A percentile compares a stretch with the other conserved stretches of the same genome.
Evolutionary conservation across 202 grass and related monocot genomes (phyloP).

Genomic region (Thinopyrum obtusiflorum): DNA sequence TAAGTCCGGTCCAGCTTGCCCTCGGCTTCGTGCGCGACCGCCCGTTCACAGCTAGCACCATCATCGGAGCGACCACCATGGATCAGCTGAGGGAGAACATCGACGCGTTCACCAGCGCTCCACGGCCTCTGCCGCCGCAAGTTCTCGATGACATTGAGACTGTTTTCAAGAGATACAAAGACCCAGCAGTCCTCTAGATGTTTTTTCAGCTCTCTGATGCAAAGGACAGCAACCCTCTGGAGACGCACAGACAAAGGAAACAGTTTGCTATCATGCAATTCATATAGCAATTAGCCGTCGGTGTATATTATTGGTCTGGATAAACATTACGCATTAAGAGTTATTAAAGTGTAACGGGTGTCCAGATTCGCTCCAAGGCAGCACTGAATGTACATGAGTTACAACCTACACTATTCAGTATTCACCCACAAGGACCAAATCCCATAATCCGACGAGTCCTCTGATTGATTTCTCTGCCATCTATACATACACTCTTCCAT

Average conservation of each 20-base stretch:
- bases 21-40: slow-evolving; percentile 76
- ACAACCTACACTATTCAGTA: not conserved
- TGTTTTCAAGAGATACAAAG: slow-evolving; percentile 78
- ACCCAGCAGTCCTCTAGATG: slow-evolving; percentile 60
- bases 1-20: slow-evolving; percentile 79
- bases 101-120: slow-evolving; percentile 46
- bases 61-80: slow-evolving; percentile 81
- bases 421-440: not conserved
- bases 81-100: slow-evolving; percentile 85
- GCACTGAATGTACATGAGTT: slow-evolving; percentile 13
- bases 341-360: not conserved
- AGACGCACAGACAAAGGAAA: not conserved
- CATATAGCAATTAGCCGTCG: not conserved
- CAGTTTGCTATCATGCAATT: not conserved
- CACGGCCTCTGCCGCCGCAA: slow-evolving; percentile 57
- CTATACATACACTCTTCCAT: slow-evolving; percentile 6
- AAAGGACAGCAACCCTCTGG: not conserved
- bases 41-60: slow-evolving; percentile 73
- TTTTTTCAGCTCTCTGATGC: not conserved
- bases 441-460: not conserved
- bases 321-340: not conserved
- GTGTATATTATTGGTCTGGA: not conserved
- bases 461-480: not conserved
- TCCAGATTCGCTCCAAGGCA: not conserved
- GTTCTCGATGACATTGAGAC: slow-evolving; percentile 51